These are phyloP conservation scores for Taphrina deformans DNA, from an alignment of 1,139 yeast species.

Conservation along the genomic window DNA sequence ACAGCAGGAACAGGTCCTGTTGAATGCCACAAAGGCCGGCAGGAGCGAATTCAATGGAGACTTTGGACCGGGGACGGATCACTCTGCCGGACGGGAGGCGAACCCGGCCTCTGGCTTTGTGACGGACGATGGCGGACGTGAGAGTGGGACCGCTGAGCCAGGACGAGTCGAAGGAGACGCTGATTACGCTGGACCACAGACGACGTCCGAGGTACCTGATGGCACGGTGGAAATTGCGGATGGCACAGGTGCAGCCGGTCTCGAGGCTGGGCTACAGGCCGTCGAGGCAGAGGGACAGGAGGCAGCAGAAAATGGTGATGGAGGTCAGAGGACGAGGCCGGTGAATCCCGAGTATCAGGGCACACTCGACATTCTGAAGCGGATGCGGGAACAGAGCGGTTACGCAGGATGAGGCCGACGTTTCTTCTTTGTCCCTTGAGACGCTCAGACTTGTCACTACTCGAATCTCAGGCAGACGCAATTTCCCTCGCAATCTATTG, in stretches of 20 bases:
- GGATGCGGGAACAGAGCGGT: constrained; percentile 18
- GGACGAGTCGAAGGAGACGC: background rate
- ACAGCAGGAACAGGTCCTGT: constrained; percentile 18
- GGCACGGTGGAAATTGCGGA: constrained; percentile 1
- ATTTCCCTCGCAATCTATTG: too few species aligned
- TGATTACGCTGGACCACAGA: constrained; percentile 2
- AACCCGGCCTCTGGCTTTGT: background rate
- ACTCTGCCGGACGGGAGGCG: background rate
- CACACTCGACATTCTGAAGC: constrained; percentile 12
- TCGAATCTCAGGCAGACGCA: background rate
- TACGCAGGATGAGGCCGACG: background rate
- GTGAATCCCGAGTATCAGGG: constrained; percentile 20
- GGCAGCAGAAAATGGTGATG: background rate
- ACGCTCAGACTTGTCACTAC: background rate
- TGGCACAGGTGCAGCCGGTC: constrained; percentile 6
- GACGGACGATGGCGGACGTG: background rate
- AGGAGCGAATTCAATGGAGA: constrained; percentile 10
- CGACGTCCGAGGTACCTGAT: background rate
- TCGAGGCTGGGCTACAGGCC: background rate
- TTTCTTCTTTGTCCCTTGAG: background rate
- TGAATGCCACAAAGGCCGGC: constrained; percentile 10
- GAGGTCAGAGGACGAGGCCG: background rate
- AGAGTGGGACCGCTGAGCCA: background rate
- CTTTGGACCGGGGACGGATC: constrained; percentile 23
- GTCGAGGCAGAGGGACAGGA: background rate